These are phyloP conservation scores for Myochromella boudieri DNA, from an alignment of 768 basidiomycete species.

Conservation along the genomic window DNA sequence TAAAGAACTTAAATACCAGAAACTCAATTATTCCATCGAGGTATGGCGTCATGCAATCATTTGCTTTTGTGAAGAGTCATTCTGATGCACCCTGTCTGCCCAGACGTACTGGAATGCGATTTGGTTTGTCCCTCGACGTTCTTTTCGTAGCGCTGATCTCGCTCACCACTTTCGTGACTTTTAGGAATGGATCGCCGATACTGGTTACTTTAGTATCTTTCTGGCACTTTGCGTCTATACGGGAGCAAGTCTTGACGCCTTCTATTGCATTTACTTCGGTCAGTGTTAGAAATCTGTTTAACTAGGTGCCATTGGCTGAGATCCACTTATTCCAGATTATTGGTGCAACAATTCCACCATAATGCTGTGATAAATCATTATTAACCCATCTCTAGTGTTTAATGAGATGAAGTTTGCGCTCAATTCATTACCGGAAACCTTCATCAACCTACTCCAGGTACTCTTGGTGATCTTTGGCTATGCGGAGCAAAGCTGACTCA, in stretches of 20 bases:
- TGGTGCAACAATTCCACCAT: slow-evolving; percentile 31
- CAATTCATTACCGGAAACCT: slow-evolving; percentile 85
- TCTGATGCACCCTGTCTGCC: not conserved
- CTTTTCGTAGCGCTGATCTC: not conserved
- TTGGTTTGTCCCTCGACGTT: slow-evolving; percentile 27
- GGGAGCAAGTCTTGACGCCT: slow-evolving; percentile 70
- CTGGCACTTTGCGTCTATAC: slow-evolving; percentile 74
- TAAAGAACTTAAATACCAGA: slow-evolving; percentile 82
- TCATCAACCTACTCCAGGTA: slow-evolving; percentile 87
- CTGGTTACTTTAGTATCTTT: slow-evolving; percentile 62
- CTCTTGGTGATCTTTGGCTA: not conserved
- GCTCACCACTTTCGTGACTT: slow-evolving; percentile 1
- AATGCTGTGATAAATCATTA: not conserved
- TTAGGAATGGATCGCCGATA: slow-evolving; percentile 65
- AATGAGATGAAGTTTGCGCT: slow-evolving; percentile 86
- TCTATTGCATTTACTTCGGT: slow-evolving; percentile 81
- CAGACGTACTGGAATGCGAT: slow-evolving; percentile 49
- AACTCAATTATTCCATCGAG: slow-evolving; percentile 86
- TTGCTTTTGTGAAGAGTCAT: no score
- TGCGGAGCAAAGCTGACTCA: not conserved
- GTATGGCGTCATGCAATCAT: slow-evolving; percentile 29
- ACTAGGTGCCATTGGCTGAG: slow-evolving; percentile 37
- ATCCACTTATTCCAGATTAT: slow-evolving; percentile 48
- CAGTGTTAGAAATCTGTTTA: slow-evolving; percentile 29
- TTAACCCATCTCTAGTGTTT: slow-evolving; percentile 57